Conservation (phyloP, 2,329 filamentous ascomycete genomes). For the Aschersonia sp. region DNA sequence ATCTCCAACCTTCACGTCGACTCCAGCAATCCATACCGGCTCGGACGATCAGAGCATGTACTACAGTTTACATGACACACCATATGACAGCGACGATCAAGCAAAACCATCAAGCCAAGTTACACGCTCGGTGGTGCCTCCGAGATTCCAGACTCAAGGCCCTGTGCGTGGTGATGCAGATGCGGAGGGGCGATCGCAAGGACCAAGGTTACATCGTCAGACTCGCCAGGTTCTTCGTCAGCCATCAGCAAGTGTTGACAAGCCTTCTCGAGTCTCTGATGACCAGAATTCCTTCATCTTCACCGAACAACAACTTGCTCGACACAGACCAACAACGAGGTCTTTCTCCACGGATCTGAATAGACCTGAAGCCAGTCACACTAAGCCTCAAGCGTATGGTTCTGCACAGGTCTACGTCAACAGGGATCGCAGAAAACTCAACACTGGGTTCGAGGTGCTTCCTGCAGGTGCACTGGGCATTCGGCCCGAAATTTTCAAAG, state of each 20-base stretch:
- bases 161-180: neutral
- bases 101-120: conserved; percentile 1
- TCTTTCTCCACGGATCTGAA: neutral
- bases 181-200: neutral
- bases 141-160: neutral
- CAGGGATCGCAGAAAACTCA: conserved; percentile 1
- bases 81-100: neutral
- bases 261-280: neutral
- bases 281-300: neutral
- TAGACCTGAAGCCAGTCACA: too few species aligned
- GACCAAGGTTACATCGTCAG: neutral
- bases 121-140: neutral
- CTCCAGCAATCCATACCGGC: neutral
- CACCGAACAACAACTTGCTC: neutral
- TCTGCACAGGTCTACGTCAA: conserved; percentile 6
- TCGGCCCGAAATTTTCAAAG: conserved; percentile 2
- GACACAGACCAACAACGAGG: neutral
- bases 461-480: conserved; percentile 4
- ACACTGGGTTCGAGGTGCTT: conserved; percentile 6
- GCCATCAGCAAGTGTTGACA: neutral
- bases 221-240: neutral
- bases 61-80: neutral
- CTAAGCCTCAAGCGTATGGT: conserved; percentile 2
- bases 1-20: conserved; percentile 9
- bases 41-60: neutral